Evolutionary conservation across 331 rosid genomes (phyloP), one percentile per base, ranked within the genome.

Genomic region (Erythrophleum ivorense): DNA sequence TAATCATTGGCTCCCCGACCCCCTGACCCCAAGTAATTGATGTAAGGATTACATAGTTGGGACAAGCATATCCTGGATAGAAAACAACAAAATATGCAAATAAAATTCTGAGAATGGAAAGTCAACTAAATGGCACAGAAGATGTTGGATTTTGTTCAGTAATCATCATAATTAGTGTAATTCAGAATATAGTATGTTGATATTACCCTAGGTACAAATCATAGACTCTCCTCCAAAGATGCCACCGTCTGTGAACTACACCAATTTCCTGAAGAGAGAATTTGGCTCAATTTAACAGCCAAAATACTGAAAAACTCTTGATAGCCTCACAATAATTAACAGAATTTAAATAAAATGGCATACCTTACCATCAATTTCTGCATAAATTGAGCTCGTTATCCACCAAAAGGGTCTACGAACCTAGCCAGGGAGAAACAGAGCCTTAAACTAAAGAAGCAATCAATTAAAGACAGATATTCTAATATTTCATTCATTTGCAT

Each of bases 371-470:
- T 95, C 88, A 84, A 95, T 85, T 90, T 95, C 99, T 18, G 96
- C 92, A 77, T 90, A 93, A 69, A 95, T 95, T 82, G 99, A 95
- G 89, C 99, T 95, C 65, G 91, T 93, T 85, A 95, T 83, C 99
- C 99, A 95, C 99, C 99, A 95, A 88, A 95, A 91, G 80, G 99
- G 99, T 83, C 99, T 87, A 41, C 97, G 92, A 69, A 91, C 99
- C 99, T 95, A 85, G 77, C 45, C 66, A 80, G 38, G 48, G 81
- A 73, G 71, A 83, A 79, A 67, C 67, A 65, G 7, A 80, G 10
- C 62, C 80, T 82, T 80, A 82, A 80, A 67, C 70, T 15, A 78
- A 82, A 75, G 81, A 14, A 41, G 48, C 74, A 67, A 68, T 12
- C 3, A 78, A 66, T 41, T 65, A 14, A 63, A 50, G 38, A 45